Conservation (phyloP, 202 grass and related monocot species). For the Carex sylvatica region DNA sequence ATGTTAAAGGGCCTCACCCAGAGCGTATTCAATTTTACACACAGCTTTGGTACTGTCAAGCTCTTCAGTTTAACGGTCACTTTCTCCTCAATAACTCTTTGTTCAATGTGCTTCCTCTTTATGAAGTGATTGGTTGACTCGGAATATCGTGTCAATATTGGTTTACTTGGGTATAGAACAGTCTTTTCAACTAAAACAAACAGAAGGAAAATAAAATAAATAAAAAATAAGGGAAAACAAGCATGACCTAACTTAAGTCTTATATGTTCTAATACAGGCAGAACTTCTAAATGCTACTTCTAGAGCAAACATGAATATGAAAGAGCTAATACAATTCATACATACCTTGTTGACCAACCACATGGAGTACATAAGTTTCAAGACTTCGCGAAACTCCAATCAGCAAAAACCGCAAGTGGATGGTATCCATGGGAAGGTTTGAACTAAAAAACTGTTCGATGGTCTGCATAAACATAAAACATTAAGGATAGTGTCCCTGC, state of each 20-base stretch:
- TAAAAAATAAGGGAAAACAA: conserved; percentile 26
- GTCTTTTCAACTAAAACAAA: conserved; percentile 55
- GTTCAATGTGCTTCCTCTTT: conserved; percentile 54
- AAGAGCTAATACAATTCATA: conserved; percentile 7
- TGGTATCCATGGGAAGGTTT: conserved; percentile 59
- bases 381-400: conserved; percentile 71
- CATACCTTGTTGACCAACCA: conserved; percentile 88
- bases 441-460: conserved; percentile 83
- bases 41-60: conserved; percentile 58
- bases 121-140: conserved; percentile 70
- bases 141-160: conserved; percentile 73
- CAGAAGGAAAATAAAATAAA: background rate
- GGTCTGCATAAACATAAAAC: conserved; percentile 48
- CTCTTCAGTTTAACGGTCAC: conserved; percentile 45
- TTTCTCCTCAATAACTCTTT: conserved; percentile 47
- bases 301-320: conserved; percentile 7
- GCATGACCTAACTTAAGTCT: conserved; percentile 9
- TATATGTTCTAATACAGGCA: conserved; percentile 10
- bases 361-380: conserved; percentile 77
- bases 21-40: conserved; percentile 91
- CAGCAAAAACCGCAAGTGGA: conserved; percentile 79
- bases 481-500: conserved; percentile 12
- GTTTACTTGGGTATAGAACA: conserved; percentile 52
- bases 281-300: background rate
- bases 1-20: conserved; percentile 41